phyloP scores from a whole-genome alignment of 129 eudicot genomes.

The Smallanthus sonchifolius region DNA sequence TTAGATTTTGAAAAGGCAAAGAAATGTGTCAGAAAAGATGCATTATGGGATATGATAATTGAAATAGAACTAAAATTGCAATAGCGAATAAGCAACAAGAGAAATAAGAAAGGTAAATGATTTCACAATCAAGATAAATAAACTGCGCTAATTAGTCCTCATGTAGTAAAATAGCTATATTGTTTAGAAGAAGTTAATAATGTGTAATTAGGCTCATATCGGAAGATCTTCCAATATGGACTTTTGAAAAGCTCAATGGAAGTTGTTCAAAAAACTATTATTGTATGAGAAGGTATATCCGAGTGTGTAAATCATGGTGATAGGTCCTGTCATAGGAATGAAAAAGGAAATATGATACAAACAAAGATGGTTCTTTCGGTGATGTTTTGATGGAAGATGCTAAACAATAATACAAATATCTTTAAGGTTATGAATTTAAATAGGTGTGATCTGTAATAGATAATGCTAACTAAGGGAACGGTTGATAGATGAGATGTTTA shows the following conservation, averaged over 20 bases:
- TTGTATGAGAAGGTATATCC: neutral
- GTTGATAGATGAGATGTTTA: neutral
- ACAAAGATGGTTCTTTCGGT: neutral
- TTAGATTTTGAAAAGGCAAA: neutral
- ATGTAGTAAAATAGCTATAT: neutral
- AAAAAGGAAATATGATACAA: neutral
- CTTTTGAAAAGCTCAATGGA: neutral
- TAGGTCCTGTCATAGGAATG: neutral
- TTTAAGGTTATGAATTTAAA: neutral
- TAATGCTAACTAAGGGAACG: neutral
- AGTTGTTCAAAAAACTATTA: neutral
- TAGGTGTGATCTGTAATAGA: neutral
- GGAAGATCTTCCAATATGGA: neutral
- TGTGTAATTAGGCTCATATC: neutral
- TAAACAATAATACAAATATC: neutral
- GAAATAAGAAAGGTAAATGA: neutral
- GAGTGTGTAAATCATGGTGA: neutral
- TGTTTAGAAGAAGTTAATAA: neutral
- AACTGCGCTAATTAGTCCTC: neutral
- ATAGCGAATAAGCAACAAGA: neutral
- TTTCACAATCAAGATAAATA: neutral
- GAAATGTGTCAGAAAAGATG: neutral
- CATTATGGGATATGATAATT: neutral
- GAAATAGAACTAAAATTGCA: neutral
- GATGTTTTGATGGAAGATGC: neutral